Percentiles rank a stretch among this genome's conserved stretches.
Evolutionary conservation across 257 asterid genomes (phyloP).

Genomic region (Penstemon davidsonii): DNA sequence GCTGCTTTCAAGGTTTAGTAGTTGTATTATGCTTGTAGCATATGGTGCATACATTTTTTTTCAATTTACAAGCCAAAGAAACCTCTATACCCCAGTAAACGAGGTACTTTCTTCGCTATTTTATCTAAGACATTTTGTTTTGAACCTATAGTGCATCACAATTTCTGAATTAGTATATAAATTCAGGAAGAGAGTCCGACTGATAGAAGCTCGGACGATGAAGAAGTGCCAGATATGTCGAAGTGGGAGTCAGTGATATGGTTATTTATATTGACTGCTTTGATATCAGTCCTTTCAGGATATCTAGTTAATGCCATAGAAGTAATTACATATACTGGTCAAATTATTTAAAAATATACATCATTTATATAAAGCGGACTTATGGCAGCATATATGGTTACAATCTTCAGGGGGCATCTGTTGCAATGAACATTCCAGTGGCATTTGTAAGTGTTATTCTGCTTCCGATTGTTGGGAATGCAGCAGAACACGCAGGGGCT

Average conservation of each 20-base stretch:
- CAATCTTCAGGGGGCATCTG: slow-evolving; percentile 73
- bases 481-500: slow-evolving; percentile 40
- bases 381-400: neutral
- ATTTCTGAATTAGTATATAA: slow-evolving; percentile 19
- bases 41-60: slow-evolving; percentile 65
- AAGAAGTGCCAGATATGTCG: slow-evolving; percentile 63
- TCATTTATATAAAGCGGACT: neutral
- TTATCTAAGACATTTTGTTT: neutral
- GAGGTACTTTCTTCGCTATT: slow-evolving; percentile 46
- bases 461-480: slow-evolving; percentile 82
- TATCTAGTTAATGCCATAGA: slow-evolving; percentile 76
- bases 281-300: slow-evolving; percentile 66
- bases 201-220: slow-evolving; percentile 45
- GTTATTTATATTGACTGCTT: slow-evolving; percentile 58
- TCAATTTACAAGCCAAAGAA: slow-evolving; percentile 64
- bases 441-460: slow-evolving; percentile 81
- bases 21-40: slow-evolving; percentile 84
- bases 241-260: slow-evolving; percentile 71
- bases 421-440: slow-evolving; percentile 70
- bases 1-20: slow-evolving; percentile 85
- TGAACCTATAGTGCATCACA: too few species aligned
- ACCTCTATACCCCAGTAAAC: slow-evolving; percentile 49
- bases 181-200: slow-evolving; percentile 50
- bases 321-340: slow-evolving; percentile 34
- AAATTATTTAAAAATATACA: neutral